Evolutionary conservation across 768 basidiomycete genomes (phyloP).

Genomic region (Cubamyces lactineus): DNA sequence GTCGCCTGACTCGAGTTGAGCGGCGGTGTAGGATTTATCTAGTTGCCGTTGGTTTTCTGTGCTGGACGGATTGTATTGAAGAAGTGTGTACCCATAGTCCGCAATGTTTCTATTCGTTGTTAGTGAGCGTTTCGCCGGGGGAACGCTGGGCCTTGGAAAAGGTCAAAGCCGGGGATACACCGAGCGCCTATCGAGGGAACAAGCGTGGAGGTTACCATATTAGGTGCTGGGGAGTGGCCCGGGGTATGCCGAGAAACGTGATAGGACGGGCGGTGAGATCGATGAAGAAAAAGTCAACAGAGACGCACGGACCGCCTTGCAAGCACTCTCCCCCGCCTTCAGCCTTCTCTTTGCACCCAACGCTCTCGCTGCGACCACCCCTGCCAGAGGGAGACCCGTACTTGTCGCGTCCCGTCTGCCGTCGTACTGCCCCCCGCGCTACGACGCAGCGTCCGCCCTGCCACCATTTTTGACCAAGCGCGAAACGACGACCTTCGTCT

Average conservation of each 20-base stretch:
- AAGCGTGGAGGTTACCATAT: constrained; percentile 6
- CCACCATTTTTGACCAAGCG: constrained; percentile 77
- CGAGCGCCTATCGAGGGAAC: not conserved
- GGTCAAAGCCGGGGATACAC: constrained; percentile 6
- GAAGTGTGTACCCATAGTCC: constrained; percentile 1
- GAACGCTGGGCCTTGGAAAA: not conserved
- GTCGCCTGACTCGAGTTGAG: not conserved
- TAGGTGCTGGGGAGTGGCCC: not conserved
- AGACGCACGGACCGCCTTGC: constrained; percentile 7
- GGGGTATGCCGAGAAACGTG: constrained; percentile 9
- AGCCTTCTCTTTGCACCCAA: constrained; percentile 1
- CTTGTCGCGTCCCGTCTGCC: constrained; percentile 24
- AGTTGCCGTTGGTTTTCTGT: not conserved
- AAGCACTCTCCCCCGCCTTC: not conserved
- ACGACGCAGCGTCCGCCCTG: constrained; percentile 46
- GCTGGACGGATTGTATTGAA: not conserved
- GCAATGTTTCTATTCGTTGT: too few relatives aligned
- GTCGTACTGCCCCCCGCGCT: constrained; percentile 31
- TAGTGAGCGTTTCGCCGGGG: too few relatives aligned
- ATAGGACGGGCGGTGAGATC: constrained; percentile 21
- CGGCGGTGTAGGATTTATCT: not conserved
- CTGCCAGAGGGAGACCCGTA: constrained; percentile 14
- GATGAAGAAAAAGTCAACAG: constrained; percentile 24
- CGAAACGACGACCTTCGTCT: constrained; percentile 82
- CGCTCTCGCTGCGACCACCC: constrained; percentile 6